Base-by-base conservation (phyloP, 495 filamentous ascomycete genomes). In the Hyaloscypha bicolor region DNA sequence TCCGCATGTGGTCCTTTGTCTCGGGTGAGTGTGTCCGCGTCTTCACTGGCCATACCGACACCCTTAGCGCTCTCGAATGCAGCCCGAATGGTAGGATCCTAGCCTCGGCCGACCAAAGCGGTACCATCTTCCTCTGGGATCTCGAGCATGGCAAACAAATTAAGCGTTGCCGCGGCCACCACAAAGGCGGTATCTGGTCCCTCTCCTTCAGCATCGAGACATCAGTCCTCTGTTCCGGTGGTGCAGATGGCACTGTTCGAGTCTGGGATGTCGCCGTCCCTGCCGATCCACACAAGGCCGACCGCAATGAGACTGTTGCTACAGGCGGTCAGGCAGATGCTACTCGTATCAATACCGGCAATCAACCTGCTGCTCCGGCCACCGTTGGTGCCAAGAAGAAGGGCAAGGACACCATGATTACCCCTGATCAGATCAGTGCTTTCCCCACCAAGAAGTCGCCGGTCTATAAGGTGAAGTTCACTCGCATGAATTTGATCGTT, bases 391-490 rank as follows among this genome's bases (percentile, higher is more conserved):
- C 86, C 21, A 92, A 93, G 83, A 94, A 92, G 81, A 93, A 91
- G 76, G 87, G 88, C 59, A 97, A 97, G 78, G 94, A 97, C 66
- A 89, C 93, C 6, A 89, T 91, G 66, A 90, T 97, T 32, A 95
- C 91, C 2, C 87, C 93, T 0, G 95, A 99, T 73, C 94, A 98
- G 79, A 93, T 98, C 78, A 89, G 87, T 69, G 93, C 91, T 4
- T 97, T 97, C 73, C 89, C 92, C 0, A 97, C 95, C 21, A 99
- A 98, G 86, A 96, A 95, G 81, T 93, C 90, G 29, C 93, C 95
- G 3, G 91, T 99, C 8, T 90, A 95, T 76, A 96, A 94, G 81
- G 94, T 96, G 56, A 86, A 88, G 74, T 97, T 97, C 75, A 97
- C 95, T 3, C 83, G 90, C 60, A 95, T 94, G 89, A 99, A 99